These are phyloP conservation scores for Gossypium rotundifolium DNA, from an alignment of 345 rosid species.

Conservation along the genomic window DNA sequence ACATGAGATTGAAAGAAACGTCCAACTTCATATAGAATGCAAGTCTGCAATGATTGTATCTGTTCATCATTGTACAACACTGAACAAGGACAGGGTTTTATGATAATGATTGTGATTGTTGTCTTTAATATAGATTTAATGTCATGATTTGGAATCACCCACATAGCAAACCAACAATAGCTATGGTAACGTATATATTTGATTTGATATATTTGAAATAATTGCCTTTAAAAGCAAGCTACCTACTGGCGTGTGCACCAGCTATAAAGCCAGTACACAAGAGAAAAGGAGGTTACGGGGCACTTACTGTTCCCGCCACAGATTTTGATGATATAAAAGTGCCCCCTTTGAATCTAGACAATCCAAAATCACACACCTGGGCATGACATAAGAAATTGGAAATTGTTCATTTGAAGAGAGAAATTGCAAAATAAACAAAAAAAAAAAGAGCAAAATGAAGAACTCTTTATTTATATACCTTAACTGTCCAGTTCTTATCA, in stretches of 20 bases:
- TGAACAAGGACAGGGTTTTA: background rate
- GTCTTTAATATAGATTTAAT: background rate
- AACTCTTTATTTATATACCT: slow-evolving; percentile 35
- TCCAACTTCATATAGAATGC: background rate
- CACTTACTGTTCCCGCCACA: slow-evolving; percentile 94
- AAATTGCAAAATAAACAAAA: no score
- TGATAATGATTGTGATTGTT: background rate
- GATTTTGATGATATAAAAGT: slow-evolving; percentile 87
- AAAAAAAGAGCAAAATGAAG: background rate
- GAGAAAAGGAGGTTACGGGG: slow-evolving; percentile 4
- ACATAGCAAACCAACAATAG: background rate
- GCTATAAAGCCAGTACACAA: background rate
- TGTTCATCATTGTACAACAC: background rate
- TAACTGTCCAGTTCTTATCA: slow-evolving; percentile 93
- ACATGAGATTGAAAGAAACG: slow-evolving; percentile 16
- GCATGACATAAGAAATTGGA: slow-evolving; percentile 6
- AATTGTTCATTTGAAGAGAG: background rate
- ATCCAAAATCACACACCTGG: slow-evolving; percentile 93
- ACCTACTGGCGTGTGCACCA: background rate
- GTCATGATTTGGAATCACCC: background rate
- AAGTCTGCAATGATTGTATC: background rate
- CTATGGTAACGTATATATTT: background rate
- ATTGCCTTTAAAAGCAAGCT: background rate
- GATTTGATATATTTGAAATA: background rate
- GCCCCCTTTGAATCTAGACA: slow-evolving; percentile 89